Base-by-base conservation (phyloP, 306 rosid genomes). In the Sphenostylis stenocarpa region DNA sequence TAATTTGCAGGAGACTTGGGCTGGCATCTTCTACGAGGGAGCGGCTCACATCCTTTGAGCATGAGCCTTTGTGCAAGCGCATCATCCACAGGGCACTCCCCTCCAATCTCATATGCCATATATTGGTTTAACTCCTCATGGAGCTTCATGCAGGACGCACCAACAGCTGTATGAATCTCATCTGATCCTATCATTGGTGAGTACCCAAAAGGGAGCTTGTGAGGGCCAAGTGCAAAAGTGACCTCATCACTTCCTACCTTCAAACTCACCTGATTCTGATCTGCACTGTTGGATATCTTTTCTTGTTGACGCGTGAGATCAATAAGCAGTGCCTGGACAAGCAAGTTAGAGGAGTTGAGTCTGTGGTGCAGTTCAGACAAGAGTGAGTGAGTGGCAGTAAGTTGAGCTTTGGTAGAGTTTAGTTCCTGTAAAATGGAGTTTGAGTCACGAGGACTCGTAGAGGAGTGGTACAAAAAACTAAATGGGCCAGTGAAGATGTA, bases 21-120 rank as follows among this genome's bases (percentile, higher is more conserved):
- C 58, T 13, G 88, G 64, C 89, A 88, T 75, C 89, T 76, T 45
- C 88, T 56, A 45, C 85, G 81, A 48, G 91, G 91, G 24, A 88
- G 80, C 0, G 89, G 91, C 24, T 88, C 86, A 33, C 91, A 88
- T 44, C 89, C 88, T 79, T 79, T 83, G n/a, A 85, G 82, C 68
- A 84, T 58, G 64, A 88, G 89, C 16, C 51, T 75, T 72, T 85
- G 61, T 20, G 85, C 75, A 41, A 83, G 69, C 3, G 38, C 82
- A 69, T 85, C 88, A 70, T 85, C 89, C 10, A 36, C 41, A 38
- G 81, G 89, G 23, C 88, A 88, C 36, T 84, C 85, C 3, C 83
- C 86, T 63, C 89, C 89, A 67, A 81, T 64, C 13, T 85, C 80
- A 36, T 88, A 88, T 13, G 68, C 24, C 89, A 88, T 81, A 11